Conservation (phyloP, 2,329 filamentous ascomycete species). For the Sclerotinia spermophila region DNA sequence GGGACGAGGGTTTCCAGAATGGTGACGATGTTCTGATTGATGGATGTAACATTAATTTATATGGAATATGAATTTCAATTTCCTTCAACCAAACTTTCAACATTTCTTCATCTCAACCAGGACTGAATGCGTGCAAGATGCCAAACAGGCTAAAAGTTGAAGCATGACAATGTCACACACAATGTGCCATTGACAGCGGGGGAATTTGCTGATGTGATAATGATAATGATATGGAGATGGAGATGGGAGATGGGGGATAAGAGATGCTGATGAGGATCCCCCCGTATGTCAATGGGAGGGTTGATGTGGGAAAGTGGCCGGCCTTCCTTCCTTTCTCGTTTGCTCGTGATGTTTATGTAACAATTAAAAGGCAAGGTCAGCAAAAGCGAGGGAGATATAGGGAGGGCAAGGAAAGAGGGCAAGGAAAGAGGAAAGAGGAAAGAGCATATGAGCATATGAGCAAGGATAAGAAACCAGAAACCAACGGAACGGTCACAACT, state of each 20-base stretch:
- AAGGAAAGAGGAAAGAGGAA: not conserved
- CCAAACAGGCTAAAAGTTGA: not conserved
- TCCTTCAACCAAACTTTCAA: not conserved
- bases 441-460: not conserved
- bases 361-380: not conserved
- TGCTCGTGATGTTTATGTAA: not conserved
- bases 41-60: slow-evolving; percentile 3
- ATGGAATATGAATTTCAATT: not conserved
- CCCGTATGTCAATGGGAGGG: not conserved
- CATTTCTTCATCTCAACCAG: not conserved
- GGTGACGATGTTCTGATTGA: not conserved
- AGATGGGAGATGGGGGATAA: not conserved
- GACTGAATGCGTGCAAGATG: not conserved
- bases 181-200: not conserved
- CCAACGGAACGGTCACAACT: slow-evolving; percentile 1
- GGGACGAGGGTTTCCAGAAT: not conserved
- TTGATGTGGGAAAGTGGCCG: not conserved
- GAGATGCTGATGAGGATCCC: not conserved
- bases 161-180: not conserved
- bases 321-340: not conserved
- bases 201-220: not conserved
- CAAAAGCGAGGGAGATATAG: not conserved
- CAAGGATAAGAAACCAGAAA: not conserved
- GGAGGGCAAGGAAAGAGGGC: not conserved
- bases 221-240: not conserved